Evolutionary conservation across 164 flowering plant species (phyloP).

Genomic region (Brasenia schreberi): DNA sequence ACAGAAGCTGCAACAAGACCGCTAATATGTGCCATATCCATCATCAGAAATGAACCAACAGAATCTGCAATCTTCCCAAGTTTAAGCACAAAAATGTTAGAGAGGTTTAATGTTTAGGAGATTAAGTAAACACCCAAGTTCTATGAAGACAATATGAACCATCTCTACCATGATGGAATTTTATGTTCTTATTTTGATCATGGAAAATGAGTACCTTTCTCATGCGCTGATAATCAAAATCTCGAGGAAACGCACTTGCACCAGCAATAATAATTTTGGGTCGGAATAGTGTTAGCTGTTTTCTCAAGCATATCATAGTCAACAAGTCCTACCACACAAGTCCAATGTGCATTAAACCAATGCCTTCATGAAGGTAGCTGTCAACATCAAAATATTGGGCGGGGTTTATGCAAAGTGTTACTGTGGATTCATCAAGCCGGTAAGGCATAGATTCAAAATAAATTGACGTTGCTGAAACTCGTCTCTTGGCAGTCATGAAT

Average conservation of each 20-base stretch:
- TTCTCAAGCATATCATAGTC: constrained; percentile 98
- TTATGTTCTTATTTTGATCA: not conserved
- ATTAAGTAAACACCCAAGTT: not conserved
- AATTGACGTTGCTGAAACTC: constrained; percentile 86
- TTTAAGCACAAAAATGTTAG: constrained; percentile 1
- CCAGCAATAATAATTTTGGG: constrained; percentile 94
- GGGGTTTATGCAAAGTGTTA: constrained; percentile 6
- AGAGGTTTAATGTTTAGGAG: constrained; percentile 2
- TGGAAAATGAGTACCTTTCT: constrained; percentile 49
- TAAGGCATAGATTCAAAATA: constrained; percentile 96
- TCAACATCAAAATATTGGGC: not conserved
- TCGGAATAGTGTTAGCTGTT: constrained; percentile 67
- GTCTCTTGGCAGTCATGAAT: constrained; percentile 85
- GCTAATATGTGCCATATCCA: constrained; percentile 98
- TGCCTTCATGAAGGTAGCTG: not conserved
- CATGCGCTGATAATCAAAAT: constrained; percentile 89
- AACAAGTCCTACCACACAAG: constrained; percentile 44
- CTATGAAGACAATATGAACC: not conserved
- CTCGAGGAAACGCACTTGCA: constrained; percentile 96
- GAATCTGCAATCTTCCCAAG: constrained; percentile 68
- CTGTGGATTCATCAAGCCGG: constrained; percentile 80
- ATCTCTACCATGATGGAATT: not conserved
- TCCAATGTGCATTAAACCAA: not conserved
- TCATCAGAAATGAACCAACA: constrained; percentile 93
- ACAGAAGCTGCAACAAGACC: constrained; percentile 95